A percentile compares a stretch with the other conserved stretches of the same genome.
These are phyloP conservation scores for Botrytis fabae DNA, from an alignment of 2,329 filamentous ascomycete genomes.

Conservation along the genomic window DNA sequence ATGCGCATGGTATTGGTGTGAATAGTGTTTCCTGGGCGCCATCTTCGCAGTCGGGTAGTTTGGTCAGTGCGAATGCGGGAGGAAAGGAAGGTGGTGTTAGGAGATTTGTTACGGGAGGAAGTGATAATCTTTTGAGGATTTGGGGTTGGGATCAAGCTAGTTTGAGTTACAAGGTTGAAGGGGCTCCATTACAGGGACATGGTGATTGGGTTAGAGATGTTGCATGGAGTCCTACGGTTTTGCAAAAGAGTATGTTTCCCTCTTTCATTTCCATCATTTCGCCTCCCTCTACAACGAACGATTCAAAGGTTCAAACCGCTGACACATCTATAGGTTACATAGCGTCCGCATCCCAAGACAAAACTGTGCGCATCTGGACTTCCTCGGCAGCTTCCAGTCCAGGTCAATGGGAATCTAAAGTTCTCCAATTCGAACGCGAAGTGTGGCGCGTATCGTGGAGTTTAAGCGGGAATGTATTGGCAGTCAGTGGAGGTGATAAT, in stretches of 20 bases:
- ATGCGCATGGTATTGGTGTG: constrained; percentile 88
- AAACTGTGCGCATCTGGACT: constrained; percentile 97
- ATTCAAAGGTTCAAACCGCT: background rate
- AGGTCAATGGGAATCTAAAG: constrained; percentile 80
- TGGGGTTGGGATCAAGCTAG: constrained; percentile 76
- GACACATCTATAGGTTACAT: constrained; percentile 69
- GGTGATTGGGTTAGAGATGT: constrained; percentile 97
- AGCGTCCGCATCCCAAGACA: constrained; percentile 91
- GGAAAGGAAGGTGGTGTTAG: constrained; percentile 58
- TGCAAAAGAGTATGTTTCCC: constrained; percentile 61
- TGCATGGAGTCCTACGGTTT: constrained; percentile 91
- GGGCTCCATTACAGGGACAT: constrained; percentile 73
- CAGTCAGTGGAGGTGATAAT: constrained; percentile 92
- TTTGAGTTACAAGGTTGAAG: constrained; percentile 62
- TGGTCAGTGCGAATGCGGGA: constrained; percentile 69
- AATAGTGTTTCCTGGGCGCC: constrained; percentile 97
- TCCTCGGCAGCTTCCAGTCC: constrained; percentile 61
- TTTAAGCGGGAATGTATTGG: constrained; percentile 91
- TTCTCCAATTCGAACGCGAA: constrained; percentile 82
- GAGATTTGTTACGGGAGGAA: constrained; percentile 91
- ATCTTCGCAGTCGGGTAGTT: constrained; percentile 76
- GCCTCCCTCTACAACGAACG: background rate
- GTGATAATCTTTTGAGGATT: constrained; percentile 90
- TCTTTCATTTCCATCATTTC: background rate
- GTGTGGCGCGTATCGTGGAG: constrained; percentile 99